Percentiles rank a stretch among this genome's conserved stretches.
Evolutionary conservation across 208 protist species (phyloP).

Genomic region (Crithidia sp.): DNA sequence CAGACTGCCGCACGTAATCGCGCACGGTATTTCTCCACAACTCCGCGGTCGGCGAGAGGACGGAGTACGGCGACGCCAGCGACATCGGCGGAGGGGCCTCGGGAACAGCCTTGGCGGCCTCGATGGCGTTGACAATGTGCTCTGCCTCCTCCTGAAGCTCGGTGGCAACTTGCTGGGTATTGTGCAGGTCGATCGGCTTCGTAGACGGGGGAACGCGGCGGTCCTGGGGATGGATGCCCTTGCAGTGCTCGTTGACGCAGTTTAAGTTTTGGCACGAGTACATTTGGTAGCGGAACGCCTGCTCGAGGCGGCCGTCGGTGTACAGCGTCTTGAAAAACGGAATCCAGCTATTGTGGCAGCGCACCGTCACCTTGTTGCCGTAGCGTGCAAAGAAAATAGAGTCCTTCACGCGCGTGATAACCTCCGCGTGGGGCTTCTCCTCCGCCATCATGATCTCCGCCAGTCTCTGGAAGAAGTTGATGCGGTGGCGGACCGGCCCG

Average conservation of each 20-base stretch:
- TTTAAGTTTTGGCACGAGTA: constrained; percentile 61
- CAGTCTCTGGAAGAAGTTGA: constrained; percentile 77
- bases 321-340: constrained; percentile 91
- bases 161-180: constrained; percentile 42
- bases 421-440: constrained; percentile 46
- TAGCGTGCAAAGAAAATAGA: constrained; percentile 89
- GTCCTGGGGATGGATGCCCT: constrained; percentile 82
- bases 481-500: constrained; percentile 76
- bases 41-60: constrained; percentile 72
- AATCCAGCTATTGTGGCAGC: constrained; percentile 79
- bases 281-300: constrained; percentile 75
- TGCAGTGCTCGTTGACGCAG: constrained; percentile 78
- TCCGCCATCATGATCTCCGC: constrained; percentile 75
- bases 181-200: constrained; percentile 84
- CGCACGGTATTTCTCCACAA: constrained; percentile 80
- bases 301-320: constrained; percentile 81
- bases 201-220: constrained; percentile 51
- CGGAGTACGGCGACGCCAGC: constrained; percentile 39
- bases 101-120: constrained; percentile 30
- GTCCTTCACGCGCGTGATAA: constrained; percentile 79
- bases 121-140: constrained; percentile 50
- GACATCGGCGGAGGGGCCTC: constrained; percentile 35
- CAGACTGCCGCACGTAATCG: constrained; percentile 83
- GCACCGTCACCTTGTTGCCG: constrained; percentile 89
- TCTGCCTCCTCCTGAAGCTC: constrained; percentile 80